These are phyloP conservation scores for Millerozyma acaciae DNA, from an alignment of 805 yeast species.

Conservation along the genomic window DNA sequence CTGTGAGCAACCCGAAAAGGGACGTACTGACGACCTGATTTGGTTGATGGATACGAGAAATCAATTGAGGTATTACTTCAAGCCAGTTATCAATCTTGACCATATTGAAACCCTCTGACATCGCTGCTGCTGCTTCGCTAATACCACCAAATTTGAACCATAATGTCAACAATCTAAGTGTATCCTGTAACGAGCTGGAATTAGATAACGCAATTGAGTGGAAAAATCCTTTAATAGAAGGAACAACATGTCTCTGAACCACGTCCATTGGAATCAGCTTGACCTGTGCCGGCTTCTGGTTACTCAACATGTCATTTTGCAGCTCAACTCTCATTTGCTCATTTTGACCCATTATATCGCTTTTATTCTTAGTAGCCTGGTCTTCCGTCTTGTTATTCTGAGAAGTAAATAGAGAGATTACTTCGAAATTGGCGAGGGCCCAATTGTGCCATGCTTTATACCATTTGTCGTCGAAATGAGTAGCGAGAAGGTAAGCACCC, in stretches of 20 bases:
- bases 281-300: conserved; percentile 14
- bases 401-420: conserved; percentile 58
- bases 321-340: conserved; percentile 17
- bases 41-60: conserved; percentile 95
- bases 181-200: conserved; percentile 88
- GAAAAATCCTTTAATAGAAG: conserved; percentile 94
- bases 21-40: conserved; percentile 79
- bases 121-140: conserved; percentile 84
- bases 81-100: conserved; percentile 92
- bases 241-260: conserved; percentile 84
- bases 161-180: conserved; percentile 78
- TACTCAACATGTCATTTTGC: conserved; percentile 19
- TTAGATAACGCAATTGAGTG: conserved; percentile 86
- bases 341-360: conserved; percentile 26
- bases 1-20: conserved; percentile 73
- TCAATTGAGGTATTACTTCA: conserved; percentile 91
- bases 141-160: conserved; percentile 97
- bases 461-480: conserved; percentile 91
- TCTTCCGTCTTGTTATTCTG: conserved; percentile 18
- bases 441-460: conserved; percentile 99
- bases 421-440: conserved; percentile 98
- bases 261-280: conserved; percentile 51
- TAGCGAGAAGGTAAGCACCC: conserved; percentile 89
- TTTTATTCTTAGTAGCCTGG: conserved; percentile 11
- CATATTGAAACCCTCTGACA: conserved; percentile 85